A percentile compares a stretch with the other conserved stretches of the same genome.
Conservation (phyloP, 139 green algal genomes). For the Tetraselmis chui region DNA sequence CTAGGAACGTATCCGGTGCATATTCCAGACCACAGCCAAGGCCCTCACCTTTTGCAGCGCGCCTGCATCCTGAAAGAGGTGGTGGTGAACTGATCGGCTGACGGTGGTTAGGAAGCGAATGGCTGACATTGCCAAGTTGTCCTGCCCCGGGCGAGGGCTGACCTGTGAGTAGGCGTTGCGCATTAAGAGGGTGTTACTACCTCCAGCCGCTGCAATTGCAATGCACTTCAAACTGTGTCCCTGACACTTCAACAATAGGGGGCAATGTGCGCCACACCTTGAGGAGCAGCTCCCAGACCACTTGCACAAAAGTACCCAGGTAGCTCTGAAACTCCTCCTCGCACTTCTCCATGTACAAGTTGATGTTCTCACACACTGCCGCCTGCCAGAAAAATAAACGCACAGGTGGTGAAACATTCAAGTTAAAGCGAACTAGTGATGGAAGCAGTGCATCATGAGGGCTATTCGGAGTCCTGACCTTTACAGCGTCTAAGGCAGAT, state of each 20-base stretch:
- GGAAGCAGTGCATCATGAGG: too few species aligned
- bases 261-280: conserved; percentile 47
- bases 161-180: neutral
- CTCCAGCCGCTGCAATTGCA: neutral
- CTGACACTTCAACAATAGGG: neutral
- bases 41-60: conserved; percentile 47
- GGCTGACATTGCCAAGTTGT: conserved; percentile 78
- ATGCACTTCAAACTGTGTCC: too few species aligned
- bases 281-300: conserved; percentile 85
- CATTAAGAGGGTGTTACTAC: neutral
- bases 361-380: conserved; percentile 44
- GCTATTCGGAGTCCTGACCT: conserved; percentile 27
- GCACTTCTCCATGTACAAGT: conserved; percentile 86
- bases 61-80: conserved; percentile 63
- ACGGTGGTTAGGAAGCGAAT: conserved; percentile 84
- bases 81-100: conserved; percentile 66
- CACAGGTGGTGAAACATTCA: too few species aligned
- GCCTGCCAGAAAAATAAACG: too few species aligned
- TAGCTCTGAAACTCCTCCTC: conserved; percentile 94
- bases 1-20: too few species aligned
- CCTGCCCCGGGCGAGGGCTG: conserved; percentile 38
- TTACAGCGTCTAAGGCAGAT: conserved; percentile 61
- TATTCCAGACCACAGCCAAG: too few species aligned
- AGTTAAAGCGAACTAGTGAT: too few species aligned
- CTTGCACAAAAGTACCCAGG: conserved; percentile 68